These are phyloP conservation scores for Annona squamosa DNA, from an alignment of 164 flowering plant species.

Conservation along the genomic window DNA sequence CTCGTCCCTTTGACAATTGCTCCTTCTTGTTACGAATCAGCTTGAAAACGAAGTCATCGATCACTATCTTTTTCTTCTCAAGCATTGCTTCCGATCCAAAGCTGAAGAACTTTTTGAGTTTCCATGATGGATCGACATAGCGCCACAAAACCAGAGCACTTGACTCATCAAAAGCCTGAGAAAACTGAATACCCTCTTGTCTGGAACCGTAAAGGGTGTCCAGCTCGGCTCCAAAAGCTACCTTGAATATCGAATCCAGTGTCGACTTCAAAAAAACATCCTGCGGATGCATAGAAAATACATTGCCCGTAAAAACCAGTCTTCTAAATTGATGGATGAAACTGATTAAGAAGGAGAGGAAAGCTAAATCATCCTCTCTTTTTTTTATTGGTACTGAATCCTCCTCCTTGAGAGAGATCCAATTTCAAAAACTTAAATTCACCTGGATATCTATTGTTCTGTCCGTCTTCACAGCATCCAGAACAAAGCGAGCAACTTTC, in stretches of 20 bases:
- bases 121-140: conserved; percentile 53
- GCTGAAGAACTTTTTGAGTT: conserved; percentile 43
- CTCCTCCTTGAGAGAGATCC: background rate
- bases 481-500: conserved; percentile 16
- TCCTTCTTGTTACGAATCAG: conserved; percentile 37
- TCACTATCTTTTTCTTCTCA: conserved; percentile 33
- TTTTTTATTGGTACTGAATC: too few species aligned
- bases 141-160: conserved; percentile 41
- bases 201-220: conserved; percentile 42
- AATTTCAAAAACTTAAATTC: background rate
- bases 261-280: conserved; percentile 46
- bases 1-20: conserved; percentile 16
- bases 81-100: conserved; percentile 53
- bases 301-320: background rate
- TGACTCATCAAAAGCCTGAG: conserved; percentile 57
- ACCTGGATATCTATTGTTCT: conserved; percentile 27
- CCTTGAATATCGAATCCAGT: conserved; percentile 63
- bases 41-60: conserved; percentile 38
- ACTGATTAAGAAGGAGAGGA: too few species aligned
- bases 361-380: too few species aligned
- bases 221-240: conserved; percentile 65
- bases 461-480: conserved; percentile 10
- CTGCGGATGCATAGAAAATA: conserved; percentile 18
- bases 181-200: conserved; percentile 30
- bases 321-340: background rate